Evolutionary conservation across 1,284 basidiomycete species (phyloP).

Genomic region (Pseudozyma sp.): DNA sequence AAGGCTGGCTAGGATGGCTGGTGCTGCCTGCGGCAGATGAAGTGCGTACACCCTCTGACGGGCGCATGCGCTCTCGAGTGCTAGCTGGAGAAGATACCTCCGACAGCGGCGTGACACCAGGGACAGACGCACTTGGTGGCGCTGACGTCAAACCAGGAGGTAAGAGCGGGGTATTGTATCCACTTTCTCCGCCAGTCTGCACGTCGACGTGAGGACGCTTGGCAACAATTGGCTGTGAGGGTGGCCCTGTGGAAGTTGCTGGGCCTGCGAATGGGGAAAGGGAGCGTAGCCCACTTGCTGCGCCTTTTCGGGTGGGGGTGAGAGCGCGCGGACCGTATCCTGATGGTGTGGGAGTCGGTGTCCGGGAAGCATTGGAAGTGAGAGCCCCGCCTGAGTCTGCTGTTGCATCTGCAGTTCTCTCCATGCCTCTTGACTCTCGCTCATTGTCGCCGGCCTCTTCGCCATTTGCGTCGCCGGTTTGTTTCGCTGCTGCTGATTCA

Average conservation of each 20-base stretch:
- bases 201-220: conserved; percentile 46
- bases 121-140: conserved; percentile 40
- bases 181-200: conserved; percentile 55
- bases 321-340: conserved; percentile 34
- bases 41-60: conserved; percentile 7
- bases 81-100: conserved; percentile 22
- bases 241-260: conserved; percentile 37
- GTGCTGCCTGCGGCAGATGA: conserved; percentile 11
- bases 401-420: conserved; percentile 4
- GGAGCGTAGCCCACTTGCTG: conserved; percentile 26
- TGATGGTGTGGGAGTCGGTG: conserved; percentile 52
- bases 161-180: conserved; percentile 50
- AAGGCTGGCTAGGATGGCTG: conserved; percentile 27
- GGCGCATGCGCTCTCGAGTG: conserved; percentile 5
- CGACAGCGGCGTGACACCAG: conserved; percentile 35
- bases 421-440: conserved; percentile 23
- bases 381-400: conserved; percentile 6
- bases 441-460: conserved; percentile 25
- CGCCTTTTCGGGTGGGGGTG: conserved; percentile 42
- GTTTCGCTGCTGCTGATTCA: background rate
- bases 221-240: conserved; percentile 26
- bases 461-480: background rate
- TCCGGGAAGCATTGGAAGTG: conserved; percentile 29
- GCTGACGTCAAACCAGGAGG: conserved; percentile 53
- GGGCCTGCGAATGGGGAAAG: conserved; percentile 35